phyloP scores from a whole-genome alignment of 1,139 yeast genomes.

The Yamadazyma mexicana region DNA sequence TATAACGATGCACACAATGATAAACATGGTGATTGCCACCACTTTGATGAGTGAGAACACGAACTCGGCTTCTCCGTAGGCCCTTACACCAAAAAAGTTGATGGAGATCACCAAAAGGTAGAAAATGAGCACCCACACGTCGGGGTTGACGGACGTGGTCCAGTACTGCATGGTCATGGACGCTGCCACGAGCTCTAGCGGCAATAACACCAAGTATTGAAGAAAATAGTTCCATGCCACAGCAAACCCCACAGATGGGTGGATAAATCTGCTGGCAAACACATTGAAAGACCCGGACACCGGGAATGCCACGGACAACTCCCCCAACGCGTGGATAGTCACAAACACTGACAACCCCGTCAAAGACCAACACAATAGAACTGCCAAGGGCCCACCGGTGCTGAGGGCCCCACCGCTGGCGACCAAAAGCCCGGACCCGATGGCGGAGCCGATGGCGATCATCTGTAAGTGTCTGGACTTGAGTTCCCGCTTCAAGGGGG shows the following conservation, averaged over 20 bases:
- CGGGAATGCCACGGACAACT: constrained; percentile 38
- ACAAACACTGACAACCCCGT: constrained; percentile 28
- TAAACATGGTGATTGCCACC: constrained; percentile 40
- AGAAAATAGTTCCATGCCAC: constrained; percentile 46
- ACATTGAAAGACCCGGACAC: constrained; percentile 41
- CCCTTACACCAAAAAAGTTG: constrained; percentile 41
- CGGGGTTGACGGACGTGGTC: constrained; percentile 37
- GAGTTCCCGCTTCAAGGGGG: constrained; percentile 37
- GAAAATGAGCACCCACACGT: constrained; percentile 39
- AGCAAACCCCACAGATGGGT: constrained; percentile 43
- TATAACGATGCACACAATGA: constrained; percentile 40
- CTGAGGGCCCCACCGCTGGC: constrained; percentile 39
- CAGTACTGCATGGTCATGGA: constrained; percentile 43
- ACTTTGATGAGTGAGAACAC: constrained; percentile 39
- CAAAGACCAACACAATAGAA: constrained; percentile 50
- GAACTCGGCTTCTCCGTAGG: constrained; percentile 48
- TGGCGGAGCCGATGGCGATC: constrained; percentile 84
- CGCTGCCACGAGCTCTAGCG: constrained; percentile 41
- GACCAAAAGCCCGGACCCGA: constrained; percentile 55
- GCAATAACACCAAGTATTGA: constrained; percentile 36
- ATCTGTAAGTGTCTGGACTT: constrained; percentile 46
- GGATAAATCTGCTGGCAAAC: constrained; percentile 40
- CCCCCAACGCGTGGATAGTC: constrained; percentile 45
- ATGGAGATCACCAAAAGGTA: constrained; percentile 37
- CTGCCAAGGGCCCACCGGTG: constrained; percentile 67